Conservation (phyloP, 768 basidiomycete genomes). For the Coprinopsis marcescibilis region DNA sequence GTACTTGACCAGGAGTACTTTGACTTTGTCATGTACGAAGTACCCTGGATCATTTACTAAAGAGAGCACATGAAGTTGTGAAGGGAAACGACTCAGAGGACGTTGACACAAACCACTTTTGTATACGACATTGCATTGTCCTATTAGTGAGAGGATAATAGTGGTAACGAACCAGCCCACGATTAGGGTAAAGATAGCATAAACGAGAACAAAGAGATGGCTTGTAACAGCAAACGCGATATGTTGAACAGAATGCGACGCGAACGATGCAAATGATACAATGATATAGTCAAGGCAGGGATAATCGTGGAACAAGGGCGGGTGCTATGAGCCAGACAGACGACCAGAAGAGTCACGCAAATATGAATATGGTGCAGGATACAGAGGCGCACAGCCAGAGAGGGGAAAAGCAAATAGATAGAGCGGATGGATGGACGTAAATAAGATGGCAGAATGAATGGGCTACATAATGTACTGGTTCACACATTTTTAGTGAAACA, state of each 20-base stretch:
- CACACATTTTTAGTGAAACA: not conserved
- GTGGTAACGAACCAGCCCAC: not conserved
- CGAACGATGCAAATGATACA: slow-evolving; percentile 2
- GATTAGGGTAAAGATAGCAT: slow-evolving; percentile 8
- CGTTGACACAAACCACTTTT: too few species aligned
- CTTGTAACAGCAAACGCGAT: slow-evolving; percentile 5
- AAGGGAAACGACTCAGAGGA: slow-evolving; percentile 2
- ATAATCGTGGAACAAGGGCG: not conserved
- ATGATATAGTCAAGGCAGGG: slow-evolving; percentile 10
- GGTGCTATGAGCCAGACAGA: slow-evolving; percentile 4
- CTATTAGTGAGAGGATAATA: not conserved
- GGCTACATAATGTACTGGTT: too few species aligned
- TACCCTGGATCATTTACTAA: slow-evolving; percentile 73
- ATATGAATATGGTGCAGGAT: not conserved
- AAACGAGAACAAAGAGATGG: slow-evolving; percentile 7
- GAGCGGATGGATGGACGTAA: not conserved
- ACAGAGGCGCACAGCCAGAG: not conserved
- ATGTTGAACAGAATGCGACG: too few species aligned
- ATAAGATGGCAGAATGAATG: too few species aligned
- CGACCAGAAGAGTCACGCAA: too few species aligned
- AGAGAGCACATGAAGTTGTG: slow-evolving; percentile 5
- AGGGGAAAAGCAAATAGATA: slow-evolving; percentile 19
- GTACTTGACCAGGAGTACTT: slow-evolving; percentile 95
- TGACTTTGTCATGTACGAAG: slow-evolving; percentile 91
- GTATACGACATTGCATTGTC: too few species aligned